phyloP scores from a whole-genome alignment of 2,329 filamentous ascomycete genomes.

The Zasmidium angulare region DNA sequence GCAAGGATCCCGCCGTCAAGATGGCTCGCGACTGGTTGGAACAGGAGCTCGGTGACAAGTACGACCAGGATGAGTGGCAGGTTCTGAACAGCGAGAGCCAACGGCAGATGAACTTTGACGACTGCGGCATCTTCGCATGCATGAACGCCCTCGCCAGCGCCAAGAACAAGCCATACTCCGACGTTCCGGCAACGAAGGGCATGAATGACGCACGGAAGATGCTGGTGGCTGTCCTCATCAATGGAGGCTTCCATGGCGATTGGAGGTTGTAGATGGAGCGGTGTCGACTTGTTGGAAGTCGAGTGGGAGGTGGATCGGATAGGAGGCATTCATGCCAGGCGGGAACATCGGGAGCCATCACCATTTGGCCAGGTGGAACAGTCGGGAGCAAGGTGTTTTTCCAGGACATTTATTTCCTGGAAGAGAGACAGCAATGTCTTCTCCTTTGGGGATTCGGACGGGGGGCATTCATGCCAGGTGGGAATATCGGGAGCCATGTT shows the following conservation, averaged over 20 bases:
- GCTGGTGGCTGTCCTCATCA: slow-evolving; percentile 65
- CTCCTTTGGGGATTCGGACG: no score
- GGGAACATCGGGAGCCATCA: no score
- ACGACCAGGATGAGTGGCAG: slow-evolving; percentile 60
- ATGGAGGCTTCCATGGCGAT: slow-evolving; percentile 64
- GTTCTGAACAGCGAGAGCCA: slow-evolving; percentile 50
- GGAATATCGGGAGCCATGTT: no score
- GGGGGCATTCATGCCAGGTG: no score
- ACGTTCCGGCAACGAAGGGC: slow-evolving; percentile 17
- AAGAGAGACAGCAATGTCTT: no score
- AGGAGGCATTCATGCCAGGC: no score
- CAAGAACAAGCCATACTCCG: slow-evolving; percentile 47
- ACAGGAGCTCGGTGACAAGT: slow-evolving; percentile 58
- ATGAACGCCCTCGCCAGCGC: slow-evolving; percentile 66
- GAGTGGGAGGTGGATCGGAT: no score
- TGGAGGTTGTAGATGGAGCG: slow-evolving; percentile 43
- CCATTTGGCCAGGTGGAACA: no score
- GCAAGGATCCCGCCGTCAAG: slow-evolving; percentile 26
- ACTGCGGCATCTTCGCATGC: slow-evolving; percentile 77
- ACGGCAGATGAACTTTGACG: slow-evolving; percentile 64
- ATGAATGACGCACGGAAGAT: slow-evolving; percentile 42
- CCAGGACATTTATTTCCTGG: no score
- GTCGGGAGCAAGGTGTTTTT: no score
- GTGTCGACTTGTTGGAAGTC: no score
- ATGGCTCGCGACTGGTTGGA: slow-evolving; percentile 54